Evolutionary conservation across 2,329 filamentous ascomycete genomes (phyloP).

Genomic region (Remersonia thermophila): DNA sequence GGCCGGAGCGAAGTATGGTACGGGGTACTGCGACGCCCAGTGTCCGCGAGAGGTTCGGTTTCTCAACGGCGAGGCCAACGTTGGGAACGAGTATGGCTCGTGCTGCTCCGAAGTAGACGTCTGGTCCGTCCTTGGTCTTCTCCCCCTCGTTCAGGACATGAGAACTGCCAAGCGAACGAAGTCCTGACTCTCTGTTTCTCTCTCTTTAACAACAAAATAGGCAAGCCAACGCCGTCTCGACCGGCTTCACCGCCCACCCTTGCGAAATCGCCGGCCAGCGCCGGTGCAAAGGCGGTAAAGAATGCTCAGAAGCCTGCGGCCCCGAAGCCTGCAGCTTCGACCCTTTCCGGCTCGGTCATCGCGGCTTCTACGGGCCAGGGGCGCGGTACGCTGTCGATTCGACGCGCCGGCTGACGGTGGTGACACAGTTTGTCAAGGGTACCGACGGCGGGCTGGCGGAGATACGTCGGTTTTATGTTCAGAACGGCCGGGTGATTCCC

Average conservation of each 20-base stretch:
- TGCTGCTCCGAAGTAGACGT: conserved; percentile 47
- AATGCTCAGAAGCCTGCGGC: too few relatives aligned
- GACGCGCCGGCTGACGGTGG: conserved; percentile 43
- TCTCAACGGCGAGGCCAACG: conserved; percentile 42
- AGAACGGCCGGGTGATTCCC: too few relatives aligned
- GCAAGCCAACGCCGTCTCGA: too few relatives aligned
- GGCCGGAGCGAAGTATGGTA: conserved; percentile 45
- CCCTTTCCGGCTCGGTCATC: too few relatives aligned
- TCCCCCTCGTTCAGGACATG: conserved; percentile 45
- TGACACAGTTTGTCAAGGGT: conserved; percentile 45
- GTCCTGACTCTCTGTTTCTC: too few relatives aligned
- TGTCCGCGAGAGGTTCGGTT: conserved; percentile 42
- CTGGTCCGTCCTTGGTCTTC: conserved; percentile 45
- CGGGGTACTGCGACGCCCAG: conserved; percentile 42
- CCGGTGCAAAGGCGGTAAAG: too few relatives aligned
- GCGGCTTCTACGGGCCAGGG: conserved; percentile 46
- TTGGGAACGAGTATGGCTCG: conserved; percentile 33
- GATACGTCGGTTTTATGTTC: too few relatives aligned
- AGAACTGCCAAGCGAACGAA: too few relatives aligned
- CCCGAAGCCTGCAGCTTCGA: too few relatives aligned
- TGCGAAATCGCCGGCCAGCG: too few relatives aligned
- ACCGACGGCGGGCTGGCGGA: conserved; percentile 39
- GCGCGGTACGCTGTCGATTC: conserved; percentile 40
- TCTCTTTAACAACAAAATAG: too few relatives aligned
- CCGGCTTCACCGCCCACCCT: too few relatives aligned